phyloP scores from a whole-genome alignment of 2,329 filamentous ascomycete genomes.

The Colletotrichum sp. region DNA sequence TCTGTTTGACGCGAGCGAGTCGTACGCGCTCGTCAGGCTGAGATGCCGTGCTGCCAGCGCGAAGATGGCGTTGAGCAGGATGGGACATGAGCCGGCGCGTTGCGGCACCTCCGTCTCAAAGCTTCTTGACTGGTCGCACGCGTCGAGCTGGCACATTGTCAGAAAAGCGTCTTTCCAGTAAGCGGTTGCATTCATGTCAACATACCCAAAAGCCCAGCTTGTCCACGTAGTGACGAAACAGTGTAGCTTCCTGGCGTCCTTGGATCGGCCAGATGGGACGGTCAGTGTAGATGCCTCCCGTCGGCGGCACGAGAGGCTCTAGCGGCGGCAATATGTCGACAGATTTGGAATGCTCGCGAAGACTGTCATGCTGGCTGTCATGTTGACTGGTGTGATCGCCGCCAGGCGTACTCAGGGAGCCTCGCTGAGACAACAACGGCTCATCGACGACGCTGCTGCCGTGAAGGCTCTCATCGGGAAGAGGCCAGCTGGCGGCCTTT shows the following conservation, averaged over 20 bases:
- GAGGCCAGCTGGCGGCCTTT: slow-evolving; percentile 19
- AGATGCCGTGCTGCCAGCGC: slow-evolving; percentile 61
- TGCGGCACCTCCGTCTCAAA: slow-evolving; percentile 61
- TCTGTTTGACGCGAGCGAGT: slow-evolving; percentile 52
- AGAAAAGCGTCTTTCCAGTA: background rate
- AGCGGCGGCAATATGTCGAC: slow-evolving; percentile 5
- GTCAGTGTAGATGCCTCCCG: slow-evolving; percentile 24
- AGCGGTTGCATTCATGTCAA: background rate
- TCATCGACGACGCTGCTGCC: background rate
- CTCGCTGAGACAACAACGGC: background rate
- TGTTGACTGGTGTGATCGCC: background rate
- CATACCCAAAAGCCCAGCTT: slow-evolving; percentile 39
- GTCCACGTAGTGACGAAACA: slow-evolving; percentile 41
- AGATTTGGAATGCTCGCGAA: slow-evolving; percentile 1
- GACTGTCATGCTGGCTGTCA: background rate
- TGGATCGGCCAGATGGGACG: slow-evolving; percentile 31
- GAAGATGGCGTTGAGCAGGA: slow-evolving; percentile 61
- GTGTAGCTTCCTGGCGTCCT: slow-evolving; percentile 32
- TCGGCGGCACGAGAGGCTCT: slow-evolving; percentile 12
- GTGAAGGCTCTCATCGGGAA: background rate
- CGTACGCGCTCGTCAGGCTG: slow-evolving; percentile 51
- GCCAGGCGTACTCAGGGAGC: background rate
- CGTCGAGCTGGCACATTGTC: slow-evolving; percentile 40
- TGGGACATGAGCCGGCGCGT: slow-evolving; percentile 53
- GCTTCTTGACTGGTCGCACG: slow-evolving; percentile 46